A percentile compares a stretch with the other conserved stretches of the same genome.
Conservation (phyloP, 2,329 filamentous ascomycete genomes). For the Fusarium chuoi region DNA sequence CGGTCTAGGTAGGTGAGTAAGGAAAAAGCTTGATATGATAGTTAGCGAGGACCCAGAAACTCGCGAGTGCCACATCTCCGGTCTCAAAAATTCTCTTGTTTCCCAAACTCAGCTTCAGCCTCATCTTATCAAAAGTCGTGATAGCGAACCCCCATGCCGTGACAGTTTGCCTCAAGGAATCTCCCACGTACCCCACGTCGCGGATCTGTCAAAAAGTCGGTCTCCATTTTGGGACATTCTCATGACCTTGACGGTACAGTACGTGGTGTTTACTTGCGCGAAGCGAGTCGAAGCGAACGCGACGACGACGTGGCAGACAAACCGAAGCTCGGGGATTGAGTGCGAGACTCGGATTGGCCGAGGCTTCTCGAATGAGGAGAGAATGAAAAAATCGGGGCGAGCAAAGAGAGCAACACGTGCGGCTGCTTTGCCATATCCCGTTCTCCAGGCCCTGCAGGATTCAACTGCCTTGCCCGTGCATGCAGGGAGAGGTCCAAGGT, state of each 20-base stretch:
- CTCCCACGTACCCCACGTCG: conserved; percentile 34
- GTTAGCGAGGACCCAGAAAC: background rate
- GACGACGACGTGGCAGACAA: conserved; percentile 4
- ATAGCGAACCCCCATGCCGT: conserved; percentile 18
- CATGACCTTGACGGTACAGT: conserved; percentile 4
- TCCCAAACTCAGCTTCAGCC: conserved; percentile 13
- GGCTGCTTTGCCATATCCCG: conserved; percentile 4
- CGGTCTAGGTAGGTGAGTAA: conserved; percentile 20
- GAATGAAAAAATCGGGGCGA: background rate
- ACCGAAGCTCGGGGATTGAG: background rate
- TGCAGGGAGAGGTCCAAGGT: background rate
- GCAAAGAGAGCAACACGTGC: conserved; percentile 15
- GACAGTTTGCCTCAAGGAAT: background rate
- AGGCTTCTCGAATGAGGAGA: conserved; percentile 17
- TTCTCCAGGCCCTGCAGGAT: conserved; percentile 5
- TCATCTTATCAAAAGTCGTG: conserved; percentile 1
- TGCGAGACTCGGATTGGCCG: background rate
- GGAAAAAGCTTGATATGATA: conserved; percentile 4
- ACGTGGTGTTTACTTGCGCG: background rate
- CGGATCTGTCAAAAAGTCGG: conserved; percentile 10
- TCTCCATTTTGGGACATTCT: conserved; percentile 19
- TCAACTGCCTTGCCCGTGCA: background rate
- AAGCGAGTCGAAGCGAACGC: background rate
- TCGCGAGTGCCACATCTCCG: conserved; percentile 9
- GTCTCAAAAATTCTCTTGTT: background rate